Evolutionary conservation across 495 filamentous ascomycete genomes (phyloP).

Genomic region (Eremomyces bilateralis): DNA sequence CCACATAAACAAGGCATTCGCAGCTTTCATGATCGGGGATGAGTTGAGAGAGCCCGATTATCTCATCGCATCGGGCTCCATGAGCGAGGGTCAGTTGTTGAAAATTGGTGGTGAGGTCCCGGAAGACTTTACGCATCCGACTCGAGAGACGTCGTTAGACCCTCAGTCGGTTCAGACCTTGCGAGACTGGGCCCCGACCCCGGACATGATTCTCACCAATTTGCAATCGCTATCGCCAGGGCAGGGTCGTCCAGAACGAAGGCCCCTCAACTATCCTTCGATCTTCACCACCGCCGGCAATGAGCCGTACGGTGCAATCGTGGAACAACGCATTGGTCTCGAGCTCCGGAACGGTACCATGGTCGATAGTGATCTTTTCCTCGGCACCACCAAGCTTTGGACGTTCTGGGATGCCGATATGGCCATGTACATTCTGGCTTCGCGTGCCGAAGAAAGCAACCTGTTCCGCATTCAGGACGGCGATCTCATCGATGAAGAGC

Average conservation of each 20-base stretch:
- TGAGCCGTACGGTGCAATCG: slow-evolving; percentile 1
- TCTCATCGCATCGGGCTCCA: slow-evolving; percentile 58
- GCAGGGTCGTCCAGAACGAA: neutral
- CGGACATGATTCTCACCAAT: slow-evolving; percentile 41
- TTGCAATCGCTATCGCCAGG: slow-evolving; percentile 4
- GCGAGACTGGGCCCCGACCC: slow-evolving; percentile 65
- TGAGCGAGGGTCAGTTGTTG: slow-evolving; percentile 36
- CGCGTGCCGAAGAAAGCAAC: too few species aligned
- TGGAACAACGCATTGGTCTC: neutral
- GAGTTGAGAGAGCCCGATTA: slow-evolving; percentile 39
- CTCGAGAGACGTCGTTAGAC: slow-evolving; percentile 12
- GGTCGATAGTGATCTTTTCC: neutral
- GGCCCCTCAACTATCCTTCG: slow-evolving; percentile 11
- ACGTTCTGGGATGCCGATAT: too few species aligned
- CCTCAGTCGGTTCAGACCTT: slow-evolving; percentile 34
- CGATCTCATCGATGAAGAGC: too few species aligned
- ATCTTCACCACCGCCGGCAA: slow-evolving; percentile 7
- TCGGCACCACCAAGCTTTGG: neutral
- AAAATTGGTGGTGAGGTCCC: slow-evolving; percentile 7
- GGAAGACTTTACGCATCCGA: neutral
- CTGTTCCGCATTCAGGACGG: too few species aligned
- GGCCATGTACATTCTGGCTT: too few species aligned
- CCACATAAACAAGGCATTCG: slow-evolving; percentile 44
- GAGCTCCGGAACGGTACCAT: neutral
- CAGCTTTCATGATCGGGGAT: slow-evolving; percentile 26